Evolutionary conservation across 2,329 filamentous ascomycete species (phyloP).

Genomic region (Fusarium napiforme): DNA sequence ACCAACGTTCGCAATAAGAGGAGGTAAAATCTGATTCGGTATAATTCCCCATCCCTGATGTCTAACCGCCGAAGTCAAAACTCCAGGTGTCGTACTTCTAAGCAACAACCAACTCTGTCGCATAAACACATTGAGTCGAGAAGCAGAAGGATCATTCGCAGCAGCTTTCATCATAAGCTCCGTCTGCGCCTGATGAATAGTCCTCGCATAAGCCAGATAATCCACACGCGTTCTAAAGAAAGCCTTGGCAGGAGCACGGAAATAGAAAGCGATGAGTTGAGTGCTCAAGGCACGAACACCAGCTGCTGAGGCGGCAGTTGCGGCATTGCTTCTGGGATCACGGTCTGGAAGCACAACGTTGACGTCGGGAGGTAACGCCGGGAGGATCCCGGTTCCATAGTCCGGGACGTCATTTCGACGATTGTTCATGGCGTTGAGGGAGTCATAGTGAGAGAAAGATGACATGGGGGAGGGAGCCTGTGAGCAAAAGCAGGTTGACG

Average conservation of each 20-base stretch:
- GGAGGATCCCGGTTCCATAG: conserved; percentile 52
- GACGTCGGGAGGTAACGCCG: conserved; percentile 56
- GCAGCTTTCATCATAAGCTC: conserved; percentile 51
- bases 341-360: conserved; percentile 57
- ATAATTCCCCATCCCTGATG: conserved; percentile 80
- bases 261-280: conserved; percentile 89
- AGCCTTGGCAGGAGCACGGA: conserved; percentile 88
- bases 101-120: conserved; percentile 61
- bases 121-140: conserved; percentile 48
- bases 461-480: neutral
- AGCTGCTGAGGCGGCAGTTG: conserved; percentile 83
- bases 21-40: conserved; percentile 80
- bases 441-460: conserved; percentile 43
- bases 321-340: conserved; percentile 63
- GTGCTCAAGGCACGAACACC: conserved; percentile 85
- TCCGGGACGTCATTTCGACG: conserved; percentile 49
- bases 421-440: conserved; percentile 49
- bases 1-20: conserved; percentile 77
- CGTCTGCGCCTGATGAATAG: conserved; percentile 60
- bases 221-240: conserved; percentile 93
- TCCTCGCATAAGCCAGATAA: conserved; percentile 72
- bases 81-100: conserved; percentile 74
- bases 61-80: conserved; percentile 73
- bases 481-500: neutral
- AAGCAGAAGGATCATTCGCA: conserved; percentile 49